A percentile compares a stretch with the other conserved stretches of the same genome.
Conservation (phyloP, 768 basidiomycete genomes). For the Tulasnella sp. region DNA sequence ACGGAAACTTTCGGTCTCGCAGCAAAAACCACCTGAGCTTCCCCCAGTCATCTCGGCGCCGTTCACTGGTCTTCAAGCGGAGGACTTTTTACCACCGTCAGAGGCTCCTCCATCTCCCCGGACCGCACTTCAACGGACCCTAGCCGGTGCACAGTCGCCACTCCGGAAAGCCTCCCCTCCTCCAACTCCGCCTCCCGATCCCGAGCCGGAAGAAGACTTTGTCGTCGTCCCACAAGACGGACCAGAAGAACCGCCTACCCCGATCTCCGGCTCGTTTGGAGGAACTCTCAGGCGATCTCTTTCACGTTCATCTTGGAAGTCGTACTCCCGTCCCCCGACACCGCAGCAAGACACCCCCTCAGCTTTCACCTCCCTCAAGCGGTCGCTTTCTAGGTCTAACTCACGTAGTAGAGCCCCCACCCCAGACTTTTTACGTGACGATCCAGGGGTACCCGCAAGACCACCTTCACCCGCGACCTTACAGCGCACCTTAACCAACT, state of each 20-base stretch:
- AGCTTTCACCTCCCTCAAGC: neutral
- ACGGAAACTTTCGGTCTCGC: neutral
- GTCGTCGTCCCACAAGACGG: neutral
- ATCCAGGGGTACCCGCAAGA: neutral
- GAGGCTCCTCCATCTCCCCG: neutral
- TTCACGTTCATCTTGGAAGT: neutral
- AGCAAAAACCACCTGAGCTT: neutral
- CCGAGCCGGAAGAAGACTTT: neutral
- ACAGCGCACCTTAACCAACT: neutral
- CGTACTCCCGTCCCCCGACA: neutral
- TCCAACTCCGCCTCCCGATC: neutral
- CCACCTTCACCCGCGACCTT: neutral
- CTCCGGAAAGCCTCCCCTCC: neutral
- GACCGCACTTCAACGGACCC: neutral
- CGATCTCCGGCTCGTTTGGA: neutral
- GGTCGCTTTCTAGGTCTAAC: neutral
- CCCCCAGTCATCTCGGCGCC: neutral
- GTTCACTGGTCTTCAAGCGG: neutral
- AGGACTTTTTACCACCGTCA: neutral
- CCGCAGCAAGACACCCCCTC: neutral
- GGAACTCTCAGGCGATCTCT: neutral
- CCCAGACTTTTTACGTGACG: neutral
- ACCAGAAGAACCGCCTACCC: neutral
- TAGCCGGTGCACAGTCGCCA: neutral
- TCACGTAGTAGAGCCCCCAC: neutral